These are phyloP conservation scores for Pythium oligandrum DNA, from an alignment of 352 stramenopile genomes.

Conservation along the genomic window DNA sequence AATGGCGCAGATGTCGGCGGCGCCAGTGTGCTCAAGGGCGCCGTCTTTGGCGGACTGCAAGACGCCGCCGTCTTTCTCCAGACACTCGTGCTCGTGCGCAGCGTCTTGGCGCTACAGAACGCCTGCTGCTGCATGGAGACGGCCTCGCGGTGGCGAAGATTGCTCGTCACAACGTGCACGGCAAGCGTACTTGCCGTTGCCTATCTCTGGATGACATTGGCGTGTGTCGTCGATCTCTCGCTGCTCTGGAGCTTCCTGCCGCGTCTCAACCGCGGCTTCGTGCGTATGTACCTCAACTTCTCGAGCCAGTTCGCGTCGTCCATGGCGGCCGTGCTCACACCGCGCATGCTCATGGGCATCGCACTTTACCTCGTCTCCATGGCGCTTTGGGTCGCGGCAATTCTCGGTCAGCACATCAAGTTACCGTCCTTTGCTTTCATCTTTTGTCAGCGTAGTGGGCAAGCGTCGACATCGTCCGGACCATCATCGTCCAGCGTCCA, in stretches of 20 bases:
- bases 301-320: conserved; percentile 11
- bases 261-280: conserved; percentile 12
- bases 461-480: too few relatives aligned
- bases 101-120: neutral
- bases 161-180: neutral
- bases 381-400: conserved; percentile 2
- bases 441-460: neutral
- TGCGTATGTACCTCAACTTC: conserved; percentile 11
- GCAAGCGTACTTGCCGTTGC: neutral
- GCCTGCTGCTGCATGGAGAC: too few relatives aligned
- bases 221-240: conserved; percentile 11
- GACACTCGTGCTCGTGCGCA: conserved; percentile 4
- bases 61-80: conserved; percentile 11
- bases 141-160: neutral
- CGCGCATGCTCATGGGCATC: neutral
- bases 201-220: conserved; percentile 9
- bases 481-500: too few relatives aligned
- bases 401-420: conserved; percentile 1
- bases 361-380: neutral
- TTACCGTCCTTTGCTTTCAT: conserved; percentile 2
- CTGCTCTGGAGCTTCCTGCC: conserved; percentile 8
- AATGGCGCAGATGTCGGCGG: neutral
- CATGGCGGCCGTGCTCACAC: conserved; percentile 2
- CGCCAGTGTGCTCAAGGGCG: neutral
- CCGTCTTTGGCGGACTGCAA: conserved; percentile 5